A percentile compares a stretch with the other conserved stretches of the same genome.
Evolutionary conservation across 202 grass and related monocot species (phyloP).

Genomic region (Schoenoplectus tabernaemontani): DNA sequence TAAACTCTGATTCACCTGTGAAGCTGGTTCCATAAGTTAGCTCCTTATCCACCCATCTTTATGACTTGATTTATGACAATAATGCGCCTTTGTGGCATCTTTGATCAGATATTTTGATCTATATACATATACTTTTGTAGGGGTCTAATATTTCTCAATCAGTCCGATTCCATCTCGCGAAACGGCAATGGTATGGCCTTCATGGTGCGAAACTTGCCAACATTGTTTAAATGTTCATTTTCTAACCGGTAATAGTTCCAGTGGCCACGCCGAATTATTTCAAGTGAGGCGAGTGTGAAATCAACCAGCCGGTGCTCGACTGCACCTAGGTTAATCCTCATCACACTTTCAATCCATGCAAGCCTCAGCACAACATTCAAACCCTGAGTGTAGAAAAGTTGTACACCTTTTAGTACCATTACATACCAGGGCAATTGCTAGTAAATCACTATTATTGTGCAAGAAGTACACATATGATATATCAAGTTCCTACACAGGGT

Average conservation of each 20-base stretch:
- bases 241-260: slow-evolving; percentile 98
- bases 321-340: slow-evolving; percentile 35
- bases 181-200: slow-evolving; percentile 82
- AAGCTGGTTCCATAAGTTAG: neutral
- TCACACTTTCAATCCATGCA: slow-evolving; percentile 79
- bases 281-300: slow-evolving; percentile 70
- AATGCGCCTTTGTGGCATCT: neutral
- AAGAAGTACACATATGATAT: no score
- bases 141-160: slow-evolving; percentile 6
- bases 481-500: no score
- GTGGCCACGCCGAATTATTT: slow-evolving; percentile 73
- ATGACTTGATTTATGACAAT: neutral
- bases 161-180: slow-evolving; percentile 65
- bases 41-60: neutral
- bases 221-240: slow-evolving; percentile 84
- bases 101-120: neutral
- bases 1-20: neutral
- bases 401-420: neutral
- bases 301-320: slow-evolving; percentile 49
- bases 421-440: neutral
- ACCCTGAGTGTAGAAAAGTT: slow-evolving; percentile 34
- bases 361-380: slow-evolving; percentile 76
- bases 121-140: neutral
- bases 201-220: slow-evolving; percentile 72
- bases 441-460: neutral